Conservation (phyloP, 2,329 filamentous ascomycete genomes). For the Colletotrichum chrysophilum region DNA sequence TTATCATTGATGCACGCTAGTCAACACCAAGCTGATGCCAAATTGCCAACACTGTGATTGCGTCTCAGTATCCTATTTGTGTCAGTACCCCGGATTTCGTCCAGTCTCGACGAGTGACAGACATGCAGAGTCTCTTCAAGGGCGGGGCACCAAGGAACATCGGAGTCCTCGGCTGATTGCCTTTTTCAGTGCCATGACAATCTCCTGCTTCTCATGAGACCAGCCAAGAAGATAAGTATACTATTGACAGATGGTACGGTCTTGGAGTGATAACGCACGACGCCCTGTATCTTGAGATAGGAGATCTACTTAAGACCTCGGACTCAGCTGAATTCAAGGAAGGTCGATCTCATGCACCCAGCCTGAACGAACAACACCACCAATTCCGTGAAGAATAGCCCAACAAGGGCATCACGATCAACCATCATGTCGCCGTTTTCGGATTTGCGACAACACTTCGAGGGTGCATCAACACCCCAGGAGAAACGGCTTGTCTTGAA, state of each 20-base stretch:
- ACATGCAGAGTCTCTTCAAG: neutral
- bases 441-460: neutral
- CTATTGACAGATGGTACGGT: neutral
- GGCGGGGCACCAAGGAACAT: neutral
- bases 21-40: neutral
- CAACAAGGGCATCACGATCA: neutral
- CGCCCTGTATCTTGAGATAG: neutral
- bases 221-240: neutral
- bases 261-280: neutral
- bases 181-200: neutral
- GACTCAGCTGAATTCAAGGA: neutral
- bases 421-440: neutral
- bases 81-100: neutral
- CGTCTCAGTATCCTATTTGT: neutral
- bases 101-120: neutral
- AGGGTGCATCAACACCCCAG: neutral
- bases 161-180: neutral
- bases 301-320: neutral
- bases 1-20: neutral
- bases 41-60: neutral
- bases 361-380: neutral
- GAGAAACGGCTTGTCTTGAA: neutral
- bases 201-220: neutral
- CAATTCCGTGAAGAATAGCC: neutral
- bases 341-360: neutral